Percentiles rank a stretch among this genome's conserved stretches.
These are phyloP conservation scores for Eucalyptus fibrosa DNA, from an alignment of 345 rosid genomes.

Conservation along the genomic window DNA sequence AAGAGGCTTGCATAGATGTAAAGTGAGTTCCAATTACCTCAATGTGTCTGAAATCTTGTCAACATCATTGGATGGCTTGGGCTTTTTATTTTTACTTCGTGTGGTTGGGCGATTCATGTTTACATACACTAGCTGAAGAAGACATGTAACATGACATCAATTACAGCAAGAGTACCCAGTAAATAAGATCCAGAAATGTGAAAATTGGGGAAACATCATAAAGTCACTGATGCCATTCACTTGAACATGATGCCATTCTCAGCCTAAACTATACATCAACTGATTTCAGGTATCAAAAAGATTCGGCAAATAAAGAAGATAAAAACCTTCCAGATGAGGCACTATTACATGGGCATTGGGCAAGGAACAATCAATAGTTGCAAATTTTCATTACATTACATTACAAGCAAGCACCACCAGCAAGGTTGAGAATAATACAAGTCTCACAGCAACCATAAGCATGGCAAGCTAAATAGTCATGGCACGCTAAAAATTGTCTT, in stretches of 20 bases:
- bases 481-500: background rate
- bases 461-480: background rate
- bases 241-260: background rate
- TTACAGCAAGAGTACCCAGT: background rate
- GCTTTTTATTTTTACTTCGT: background rate
- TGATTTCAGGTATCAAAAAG: background rate
- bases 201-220: background rate
- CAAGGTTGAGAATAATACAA: background rate
- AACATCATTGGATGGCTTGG: background rate
- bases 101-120: conserved; percentile 1
- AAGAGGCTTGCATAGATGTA: background rate
- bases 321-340: background rate
- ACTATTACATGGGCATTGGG: background rate
- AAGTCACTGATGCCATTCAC: background rate
- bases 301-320: background rate
- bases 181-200: background rate
- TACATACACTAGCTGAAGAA: background rate
- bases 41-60: background rate
- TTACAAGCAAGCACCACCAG: background rate
- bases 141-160: background rate
- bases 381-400: background rate
- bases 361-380: background rate
- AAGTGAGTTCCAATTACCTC: background rate
- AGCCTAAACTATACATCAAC: background rate
- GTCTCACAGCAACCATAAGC: background rate